phyloP scores from a whole-genome alignment of 441 rosid species.

The Bocquillonia castaneifolia region DNA sequence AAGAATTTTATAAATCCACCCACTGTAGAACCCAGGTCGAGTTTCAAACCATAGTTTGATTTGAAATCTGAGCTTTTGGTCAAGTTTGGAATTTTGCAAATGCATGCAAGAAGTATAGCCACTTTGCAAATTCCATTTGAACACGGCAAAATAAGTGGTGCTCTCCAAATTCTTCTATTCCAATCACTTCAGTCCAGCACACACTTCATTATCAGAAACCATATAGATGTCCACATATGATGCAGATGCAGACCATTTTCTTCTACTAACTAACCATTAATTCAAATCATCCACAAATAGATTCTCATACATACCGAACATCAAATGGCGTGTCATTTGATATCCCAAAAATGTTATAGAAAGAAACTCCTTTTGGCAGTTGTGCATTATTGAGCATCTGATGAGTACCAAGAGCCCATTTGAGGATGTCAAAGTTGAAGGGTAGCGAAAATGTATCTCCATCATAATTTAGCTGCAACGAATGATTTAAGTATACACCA shows the following conservation, averaged over 20 bases:
- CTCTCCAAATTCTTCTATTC: background rate
- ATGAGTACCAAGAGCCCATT: constrained; percentile 69
- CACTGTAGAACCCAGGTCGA: too few species aligned
- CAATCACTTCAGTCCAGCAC: background rate
- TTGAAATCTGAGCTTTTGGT: background rate
- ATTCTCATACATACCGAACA: constrained; percentile 53
- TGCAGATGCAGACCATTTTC: background rate
- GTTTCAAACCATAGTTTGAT: background rate
- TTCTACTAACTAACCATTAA: background rate
- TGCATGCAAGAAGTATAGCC: background rate
- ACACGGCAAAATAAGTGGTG: background rate
- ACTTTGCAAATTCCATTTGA: background rate
- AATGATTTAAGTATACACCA: background rate
- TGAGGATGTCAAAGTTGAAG: constrained; percentile 61
- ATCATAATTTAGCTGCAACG: constrained; percentile 51
- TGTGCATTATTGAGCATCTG: constrained; percentile 46
- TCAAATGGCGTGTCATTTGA: constrained; percentile 75
- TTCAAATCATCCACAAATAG: background rate
- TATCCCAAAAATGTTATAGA: constrained; percentile 75
- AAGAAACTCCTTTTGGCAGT: constrained; percentile 63
- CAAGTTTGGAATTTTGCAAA: background rate
- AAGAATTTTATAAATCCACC: background rate
- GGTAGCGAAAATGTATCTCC: constrained; percentile 67
- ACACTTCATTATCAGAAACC: background rate
- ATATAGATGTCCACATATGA: background rate